Percentiles rank a stretch among this genome's conserved stretches.
Conservation (phyloP, 352 stramenopile genomes). For the Globisporangium alternatum region DNA sequence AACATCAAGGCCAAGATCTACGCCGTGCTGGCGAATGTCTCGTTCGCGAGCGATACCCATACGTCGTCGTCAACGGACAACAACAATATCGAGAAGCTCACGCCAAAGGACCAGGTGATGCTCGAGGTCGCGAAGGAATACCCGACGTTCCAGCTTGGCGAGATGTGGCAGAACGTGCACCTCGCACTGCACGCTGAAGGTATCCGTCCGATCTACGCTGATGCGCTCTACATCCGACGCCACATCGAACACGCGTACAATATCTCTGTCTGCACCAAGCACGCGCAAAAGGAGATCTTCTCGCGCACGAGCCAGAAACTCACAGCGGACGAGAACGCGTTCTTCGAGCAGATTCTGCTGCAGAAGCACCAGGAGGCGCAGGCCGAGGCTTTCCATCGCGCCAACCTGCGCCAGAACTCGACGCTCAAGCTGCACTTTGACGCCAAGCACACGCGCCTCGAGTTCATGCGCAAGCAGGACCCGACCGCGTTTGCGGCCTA, state of each 20-base stretch:
- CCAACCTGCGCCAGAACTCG: constrained; percentile 58
- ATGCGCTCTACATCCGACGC: constrained; percentile 65
- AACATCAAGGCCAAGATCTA: constrained; percentile 77
- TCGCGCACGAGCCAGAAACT: constrained; percentile 18
- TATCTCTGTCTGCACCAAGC: constrained; percentile 57
- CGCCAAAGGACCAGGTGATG: constrained; percentile 50
- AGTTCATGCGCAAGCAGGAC: constrained; percentile 67
- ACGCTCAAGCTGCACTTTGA: constrained; percentile 75
- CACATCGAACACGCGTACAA: constrained; percentile 78
- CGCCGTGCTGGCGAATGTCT: constrained; percentile 57
- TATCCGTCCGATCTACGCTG: constrained; percentile 68
- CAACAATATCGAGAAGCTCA: constrained; percentile 19
- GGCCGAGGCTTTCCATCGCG: constrained; percentile 50
- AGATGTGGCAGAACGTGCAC: constrained; percentile 77
- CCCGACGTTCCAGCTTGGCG: constrained; percentile 56
- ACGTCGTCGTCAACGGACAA: background rate
- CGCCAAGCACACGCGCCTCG: constrained; percentile 64
- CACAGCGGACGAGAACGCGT: constrained; percentile 29
- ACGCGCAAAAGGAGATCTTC: constrained; percentile 55
- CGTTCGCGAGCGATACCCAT: constrained; percentile 37
- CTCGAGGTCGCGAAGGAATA: constrained; percentile 78
- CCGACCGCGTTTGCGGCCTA: constrained; percentile 47
- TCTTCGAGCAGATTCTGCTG: constrained; percentile 49
- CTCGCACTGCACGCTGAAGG: constrained; percentile 57
- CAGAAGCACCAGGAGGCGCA: constrained; percentile 75